Base-by-base conservation (phyloP, 306 rosid genomes). In the Quercus ilex region DNA sequence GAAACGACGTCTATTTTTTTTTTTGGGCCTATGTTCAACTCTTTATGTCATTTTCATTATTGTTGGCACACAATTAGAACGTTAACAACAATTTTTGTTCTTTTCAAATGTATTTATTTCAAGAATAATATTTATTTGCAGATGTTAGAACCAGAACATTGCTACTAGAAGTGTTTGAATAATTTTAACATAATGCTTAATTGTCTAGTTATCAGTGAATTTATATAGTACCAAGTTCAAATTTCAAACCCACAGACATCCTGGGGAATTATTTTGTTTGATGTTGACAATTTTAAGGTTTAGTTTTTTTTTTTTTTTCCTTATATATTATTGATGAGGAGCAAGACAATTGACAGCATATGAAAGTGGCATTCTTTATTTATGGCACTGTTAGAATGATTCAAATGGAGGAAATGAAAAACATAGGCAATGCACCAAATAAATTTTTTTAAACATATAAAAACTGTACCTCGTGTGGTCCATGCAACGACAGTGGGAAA, bases 261-360 rank as follows among this genome's bases (percentile, higher is more conserved):
- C 80, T 13, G 4, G 41, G 38, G 25, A 43, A 78, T 19, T 81
- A 74, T 59, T 71, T 74, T 69, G 59, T 71, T 71, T 56, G 53
- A 73, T 75, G 85, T 74, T 69, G 86, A 26, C 82, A 76, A 74
- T 55, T 57, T 21, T 28, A 52, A 64, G 76, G 69, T 75, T 82
- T 55, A 55, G 33, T 78, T 80, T 38, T 38, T 38, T 38, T 35
- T 35, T 35, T 33, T 33, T 33, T 33, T 33, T 5, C 2, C 53
- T 64, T 52, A 60, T 19, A 14, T 38, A 43, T 58, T 71, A 60
- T 55, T 83, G 77, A 81, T 79, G 65, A 79, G 68, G 31, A 73
- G 73, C 55, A 65, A 43, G 88, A 75, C 77, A 81, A 74, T 77
- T 74, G 78, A 79, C 87, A 74, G 63, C 83, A 79, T 41, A 41